Evolutionary conservation across 441 rosid genomes (phyloP).

Genomic region (Erodium chrysanthum): DNA sequence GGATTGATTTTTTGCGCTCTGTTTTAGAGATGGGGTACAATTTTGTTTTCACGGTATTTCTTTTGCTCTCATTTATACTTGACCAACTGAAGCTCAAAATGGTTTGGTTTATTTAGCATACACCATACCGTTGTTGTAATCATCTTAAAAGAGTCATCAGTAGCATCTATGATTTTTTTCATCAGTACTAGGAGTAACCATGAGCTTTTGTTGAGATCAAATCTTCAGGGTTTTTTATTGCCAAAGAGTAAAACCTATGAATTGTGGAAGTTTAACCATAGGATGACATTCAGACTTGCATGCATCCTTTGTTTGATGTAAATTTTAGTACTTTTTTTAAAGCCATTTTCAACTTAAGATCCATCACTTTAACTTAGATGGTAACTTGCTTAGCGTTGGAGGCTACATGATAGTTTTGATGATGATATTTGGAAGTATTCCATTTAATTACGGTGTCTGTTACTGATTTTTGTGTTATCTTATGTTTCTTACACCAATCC

Average conservation of each 20-base stretch:
- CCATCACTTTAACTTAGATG: too few species aligned
- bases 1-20: slow-evolving; percentile 57
- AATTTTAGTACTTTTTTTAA: too few species aligned
- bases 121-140: background rate
- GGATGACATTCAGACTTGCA: background rate
- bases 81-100: background rate
- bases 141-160: background rate
- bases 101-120: too few species aligned
- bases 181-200: background rate
- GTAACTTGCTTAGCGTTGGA: too few species aligned
- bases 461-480: background rate
- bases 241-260: background rate
- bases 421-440: background rate
- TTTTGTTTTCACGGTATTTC: slow-evolving; percentile 74
- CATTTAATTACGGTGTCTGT: background rate
- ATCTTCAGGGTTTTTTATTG: too few species aligned
- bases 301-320: background rate
- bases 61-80: background rate
- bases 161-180: background rate
- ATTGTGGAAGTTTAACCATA: background rate
- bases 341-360: too few species aligned
- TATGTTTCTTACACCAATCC: background rate
- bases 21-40: slow-evolving; percentile 70
- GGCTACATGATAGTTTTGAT: background rate
- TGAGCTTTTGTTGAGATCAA: background rate